Percentiles rank a stretch among this genome's conserved stretches.
Conservation (phyloP, 148 eudicot genomes). For the Dysphania ambrosioides region DNA sequence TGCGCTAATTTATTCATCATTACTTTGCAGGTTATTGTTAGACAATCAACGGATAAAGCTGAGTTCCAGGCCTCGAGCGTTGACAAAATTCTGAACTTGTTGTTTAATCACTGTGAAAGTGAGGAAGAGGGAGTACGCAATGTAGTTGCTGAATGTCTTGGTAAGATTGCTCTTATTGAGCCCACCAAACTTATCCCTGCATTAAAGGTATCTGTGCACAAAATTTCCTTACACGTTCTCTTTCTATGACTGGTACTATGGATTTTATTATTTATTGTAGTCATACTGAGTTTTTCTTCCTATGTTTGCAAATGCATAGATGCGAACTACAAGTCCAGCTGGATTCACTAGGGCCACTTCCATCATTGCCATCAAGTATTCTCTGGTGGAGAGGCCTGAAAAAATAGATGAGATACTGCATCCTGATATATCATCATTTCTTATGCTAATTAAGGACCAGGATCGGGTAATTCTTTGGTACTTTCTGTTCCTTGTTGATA, state of each 20-base stretch:
- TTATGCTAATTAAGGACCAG: conserved; percentile 86
- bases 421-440: conserved; percentile 89
- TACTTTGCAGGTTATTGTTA: conserved; percentile 73
- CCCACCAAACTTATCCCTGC: conserved; percentile 93
- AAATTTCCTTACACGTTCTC: neutral
- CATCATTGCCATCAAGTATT: conserved; percentile 84
- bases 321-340: conserved; percentile 64
- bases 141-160: conserved; percentile 98
- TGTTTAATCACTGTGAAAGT: conserved; percentile 96
- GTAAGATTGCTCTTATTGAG: conserved; percentile 90
- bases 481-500: neutral
- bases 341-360: conserved; percentile 95
- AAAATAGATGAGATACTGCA: conserved; percentile 80
- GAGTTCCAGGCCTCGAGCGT: conserved; percentile 96
- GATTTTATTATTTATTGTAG: neutral
- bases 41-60: conserved; percentile 96
- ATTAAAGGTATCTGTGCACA: conserved; percentile 58
- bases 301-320: conserved; percentile 36
- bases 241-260: neutral
- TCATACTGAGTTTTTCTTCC: conserved; percentile 8
- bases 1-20: neutral
- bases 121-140: conserved; percentile 99
- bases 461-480: conserved; percentile 59
- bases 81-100: conserved; percentile 82
- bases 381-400: conserved; percentile 93